phyloP scores from a whole-genome alignment of 495 filamentous ascomycete genomes.

The Aspergillus cavernicola region DNA sequence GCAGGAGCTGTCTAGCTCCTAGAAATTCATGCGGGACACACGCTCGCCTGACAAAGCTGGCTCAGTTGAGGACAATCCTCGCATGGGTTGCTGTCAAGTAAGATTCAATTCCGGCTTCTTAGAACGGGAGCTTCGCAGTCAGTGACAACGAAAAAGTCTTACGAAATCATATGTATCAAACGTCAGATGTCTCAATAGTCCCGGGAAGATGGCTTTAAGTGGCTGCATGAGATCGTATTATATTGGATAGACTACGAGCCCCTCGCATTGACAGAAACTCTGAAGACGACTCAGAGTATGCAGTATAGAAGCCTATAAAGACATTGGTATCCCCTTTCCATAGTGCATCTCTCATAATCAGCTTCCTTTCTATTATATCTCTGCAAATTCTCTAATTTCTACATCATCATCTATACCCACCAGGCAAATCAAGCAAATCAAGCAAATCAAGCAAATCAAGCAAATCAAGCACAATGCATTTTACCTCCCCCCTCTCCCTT shows the following conservation, averaged over 20 bases:
- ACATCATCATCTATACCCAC: neutral
- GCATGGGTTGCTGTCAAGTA: neutral
- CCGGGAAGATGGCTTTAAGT: neutral
- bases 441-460: too few species aligned
- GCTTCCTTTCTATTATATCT: neutral
- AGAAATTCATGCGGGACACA: neutral
- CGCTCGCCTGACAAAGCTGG: neutral
- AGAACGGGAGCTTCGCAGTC: too few species aligned
- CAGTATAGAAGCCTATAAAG: slow-evolving; percentile 2
- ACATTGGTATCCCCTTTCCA: neutral
- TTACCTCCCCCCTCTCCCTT: slow-evolving; percentile 14
- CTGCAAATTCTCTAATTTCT: neutral
- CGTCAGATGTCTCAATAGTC: neutral
- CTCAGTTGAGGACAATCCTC: neutral
- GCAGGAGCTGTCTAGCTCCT: neutral
- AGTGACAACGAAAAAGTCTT: neutral
- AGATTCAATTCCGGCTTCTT: too few species aligned
- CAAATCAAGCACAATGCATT: slow-evolving; percentile 23
- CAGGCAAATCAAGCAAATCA: neutral
- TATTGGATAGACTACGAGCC: slow-evolving; percentile 10
- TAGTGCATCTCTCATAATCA: neutral
- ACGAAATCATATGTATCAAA: slow-evolving; percentile 1
- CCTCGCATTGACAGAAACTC: slow-evolving; percentile 20
- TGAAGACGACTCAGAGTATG: slow-evolving; percentile 3
- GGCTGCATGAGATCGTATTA: slow-evolving; percentile 2